A percentile compares a stretch with the other conserved stretches of the same genome.
Conservation (phyloP, 495 filamentous ascomycete genomes). For the Trichoderma reesei region DNA sequence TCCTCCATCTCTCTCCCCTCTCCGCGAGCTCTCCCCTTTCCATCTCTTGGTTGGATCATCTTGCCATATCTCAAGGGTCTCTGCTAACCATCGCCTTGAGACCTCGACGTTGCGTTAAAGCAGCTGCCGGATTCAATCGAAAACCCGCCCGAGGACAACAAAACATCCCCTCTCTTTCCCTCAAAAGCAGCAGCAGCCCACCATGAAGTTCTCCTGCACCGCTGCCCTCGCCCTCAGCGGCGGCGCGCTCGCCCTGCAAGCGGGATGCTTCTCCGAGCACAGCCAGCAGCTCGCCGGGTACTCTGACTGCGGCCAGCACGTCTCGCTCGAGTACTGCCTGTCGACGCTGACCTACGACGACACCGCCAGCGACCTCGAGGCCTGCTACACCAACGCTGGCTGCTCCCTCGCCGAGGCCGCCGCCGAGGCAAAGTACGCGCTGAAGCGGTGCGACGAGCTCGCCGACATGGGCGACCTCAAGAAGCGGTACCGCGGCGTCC, state of each 20-base stretch:
- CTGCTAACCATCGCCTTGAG: too few relatives aligned
- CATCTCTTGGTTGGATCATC: not conserved
- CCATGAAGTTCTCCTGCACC: not conserved
- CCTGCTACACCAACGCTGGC: slow-evolving; percentile 29
- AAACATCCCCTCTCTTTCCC: not conserved
- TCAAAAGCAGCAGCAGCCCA: not conserved
- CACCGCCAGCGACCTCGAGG: slow-evolving; percentile 4
- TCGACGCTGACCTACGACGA: slow-evolving; percentile 25
- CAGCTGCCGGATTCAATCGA: not conserved
- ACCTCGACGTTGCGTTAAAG: too few relatives aligned
- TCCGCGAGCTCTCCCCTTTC: not conserved
- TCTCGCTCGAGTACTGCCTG: slow-evolving; percentile 28
- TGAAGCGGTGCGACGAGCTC: slow-evolving; percentile 22
- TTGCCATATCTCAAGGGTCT: not conserved
- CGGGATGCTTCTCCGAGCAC: slow-evolving; percentile 23
- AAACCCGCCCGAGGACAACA: not conserved
- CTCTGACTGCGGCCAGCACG: slow-evolving; percentile 29
- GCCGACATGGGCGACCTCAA: slow-evolving; percentile 22
- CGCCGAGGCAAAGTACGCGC: slow-evolving; percentile 25
- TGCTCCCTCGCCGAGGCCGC: slow-evolving; percentile 28
- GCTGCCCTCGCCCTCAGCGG: slow-evolving; percentile 8
- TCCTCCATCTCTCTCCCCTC: not conserved
- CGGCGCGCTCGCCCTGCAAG: not conserved
- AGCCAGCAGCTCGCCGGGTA: slow-evolving; percentile 22
- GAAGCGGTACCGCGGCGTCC: slow-evolving; percentile 15